Evolutionary conservation across 306 rosid species (phyloP).

Genomic region (Ormosia semicastrata): DNA sequence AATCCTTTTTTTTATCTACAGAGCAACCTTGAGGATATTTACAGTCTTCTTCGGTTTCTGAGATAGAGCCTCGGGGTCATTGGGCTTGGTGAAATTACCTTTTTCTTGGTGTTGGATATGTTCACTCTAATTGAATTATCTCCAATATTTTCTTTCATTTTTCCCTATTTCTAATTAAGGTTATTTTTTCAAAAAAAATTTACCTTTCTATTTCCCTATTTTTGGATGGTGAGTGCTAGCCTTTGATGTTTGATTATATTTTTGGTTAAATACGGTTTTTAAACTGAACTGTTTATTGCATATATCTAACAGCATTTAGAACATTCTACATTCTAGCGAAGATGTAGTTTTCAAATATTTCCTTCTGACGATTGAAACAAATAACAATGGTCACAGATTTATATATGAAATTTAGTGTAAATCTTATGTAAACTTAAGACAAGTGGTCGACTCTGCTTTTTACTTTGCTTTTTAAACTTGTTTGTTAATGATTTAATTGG

Average conservation of each 20-base stretch:
- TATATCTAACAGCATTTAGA: not conserved
- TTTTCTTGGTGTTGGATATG: constrained; percentile 7
- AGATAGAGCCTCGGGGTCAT: constrained; percentile 97
- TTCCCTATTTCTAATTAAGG: not conserved
- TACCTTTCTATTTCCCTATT: not conserved
- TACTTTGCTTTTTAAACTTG: constrained; percentile 11
- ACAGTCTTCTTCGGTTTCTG: constrained; percentile 93
- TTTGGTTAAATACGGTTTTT: not conserved
- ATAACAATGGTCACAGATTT: constrained; percentile 2
- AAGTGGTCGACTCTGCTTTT: not conserved
- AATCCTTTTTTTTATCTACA: constrained; percentile 38
- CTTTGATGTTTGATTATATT: not conserved
- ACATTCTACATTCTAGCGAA: constrained; percentile 15
- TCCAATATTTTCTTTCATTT: not conserved
- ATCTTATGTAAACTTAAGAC: constrained; percentile 15
- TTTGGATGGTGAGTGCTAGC: not conserved
- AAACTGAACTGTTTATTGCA: constrained; percentile 11
- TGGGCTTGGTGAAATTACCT: constrained; percentile 82
- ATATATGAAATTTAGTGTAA: not conserved
- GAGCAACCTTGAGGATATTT: constrained; percentile 89
- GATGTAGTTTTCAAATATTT: constrained; percentile 20
- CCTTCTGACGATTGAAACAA: constrained; percentile 21
- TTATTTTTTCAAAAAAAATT: not conserved
- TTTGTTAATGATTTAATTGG: constrained; percentile 5
- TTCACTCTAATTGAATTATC: constrained; percentile 2